Conservation (phyloP, 2,329 filamentous ascomycete genomes). For the Scedosporium dehoogii region DNA sequence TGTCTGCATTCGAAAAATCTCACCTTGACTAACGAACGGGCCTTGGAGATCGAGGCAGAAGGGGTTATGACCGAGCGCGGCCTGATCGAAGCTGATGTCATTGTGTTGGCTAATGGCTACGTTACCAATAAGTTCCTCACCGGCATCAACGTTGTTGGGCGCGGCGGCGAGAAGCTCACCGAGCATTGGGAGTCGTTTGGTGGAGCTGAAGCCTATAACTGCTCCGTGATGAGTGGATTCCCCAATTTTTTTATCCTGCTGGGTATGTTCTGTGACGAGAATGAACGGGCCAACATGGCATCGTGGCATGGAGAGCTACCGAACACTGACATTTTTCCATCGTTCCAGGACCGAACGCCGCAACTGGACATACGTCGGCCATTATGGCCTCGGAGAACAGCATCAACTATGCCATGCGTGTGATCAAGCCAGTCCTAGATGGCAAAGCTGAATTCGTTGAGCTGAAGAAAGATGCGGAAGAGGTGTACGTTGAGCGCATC, state of each 20-base stretch:
- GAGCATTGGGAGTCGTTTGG: constrained; percentile 27
- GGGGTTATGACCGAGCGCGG: constrained; percentile 10
- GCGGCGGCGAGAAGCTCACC: constrained; percentile 26
- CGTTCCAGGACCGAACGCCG: constrained; percentile 27
- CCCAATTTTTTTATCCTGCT: constrained; percentile 25
- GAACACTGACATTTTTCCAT: constrained; percentile 18
- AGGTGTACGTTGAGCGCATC: constrained; percentile 20
- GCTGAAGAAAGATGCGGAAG: constrained; percentile 20
- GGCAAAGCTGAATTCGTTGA: constrained; percentile 20
- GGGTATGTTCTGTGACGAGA: too few relatives aligned
- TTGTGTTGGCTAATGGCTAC: constrained; percentile 39
- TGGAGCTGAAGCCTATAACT: constrained; percentile 32
- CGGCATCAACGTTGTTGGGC: constrained; percentile 34
- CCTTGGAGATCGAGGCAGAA: background rate
- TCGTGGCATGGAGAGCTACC: too few relatives aligned
- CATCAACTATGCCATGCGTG: constrained; percentile 30
- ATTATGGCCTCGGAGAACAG: constrained; percentile 42
- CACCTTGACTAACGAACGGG: constrained; percentile 6
- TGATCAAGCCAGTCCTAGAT: constrained; percentile 25
- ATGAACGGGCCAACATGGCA: too few relatives aligned
- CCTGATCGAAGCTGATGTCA: constrained; percentile 18
- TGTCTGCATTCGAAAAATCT: constrained; percentile 26
- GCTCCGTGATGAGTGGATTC: constrained; percentile 35
- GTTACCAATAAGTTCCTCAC: constrained; percentile 34
- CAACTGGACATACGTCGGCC: constrained; percentile 38